Evolutionary conservation across 73 alveolate species (phyloP).

Genomic region (Stentor roeselii): DNA sequence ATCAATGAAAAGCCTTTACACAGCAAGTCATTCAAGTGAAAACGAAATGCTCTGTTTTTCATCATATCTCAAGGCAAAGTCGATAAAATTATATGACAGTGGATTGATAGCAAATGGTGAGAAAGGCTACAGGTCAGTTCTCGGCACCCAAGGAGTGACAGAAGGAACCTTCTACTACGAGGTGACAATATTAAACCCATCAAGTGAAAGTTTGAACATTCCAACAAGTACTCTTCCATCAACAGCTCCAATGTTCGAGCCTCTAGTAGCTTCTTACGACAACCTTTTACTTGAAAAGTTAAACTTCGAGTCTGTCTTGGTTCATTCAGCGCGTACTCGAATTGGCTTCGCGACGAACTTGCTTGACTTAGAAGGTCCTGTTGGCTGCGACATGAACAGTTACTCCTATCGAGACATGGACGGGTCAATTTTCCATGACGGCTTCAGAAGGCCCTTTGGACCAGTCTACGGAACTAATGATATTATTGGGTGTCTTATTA

Average conservation of each 20-base stretch:
- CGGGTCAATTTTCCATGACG: conserved; percentile 13
- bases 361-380: conserved; percentile 2
- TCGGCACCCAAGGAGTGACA: conserved; percentile 5
- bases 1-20: not conserved
- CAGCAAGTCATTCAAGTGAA: not conserved
- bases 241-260: conserved; percentile 24
- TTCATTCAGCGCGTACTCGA: conserved; percentile 24
- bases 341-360: conserved; percentile 24
- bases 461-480: not conserved
- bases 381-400: not conserved
- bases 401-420: conserved; percentile 22
- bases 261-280: not conserved
- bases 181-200: conserved; percentile 21
- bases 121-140: conserved; percentile 24
- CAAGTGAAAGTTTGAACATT: conserved; percentile 8
- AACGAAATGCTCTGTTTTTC: not conserved
- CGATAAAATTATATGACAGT: conserved; percentile 14
- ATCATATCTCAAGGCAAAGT: not conserved
- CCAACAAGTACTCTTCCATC: conserved; percentile 3
- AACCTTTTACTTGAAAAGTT: not conserved
- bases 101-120: conserved; percentile 29
- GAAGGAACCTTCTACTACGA: conserved; percentile 29
- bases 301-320: not conserved
- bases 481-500: conserved; percentile 20
- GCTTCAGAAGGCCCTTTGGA: not conserved